phyloP scores from a whole-genome alignment of 2,329 filamentous ascomycete genomes.

The Calonectria henricotiae region DNA sequence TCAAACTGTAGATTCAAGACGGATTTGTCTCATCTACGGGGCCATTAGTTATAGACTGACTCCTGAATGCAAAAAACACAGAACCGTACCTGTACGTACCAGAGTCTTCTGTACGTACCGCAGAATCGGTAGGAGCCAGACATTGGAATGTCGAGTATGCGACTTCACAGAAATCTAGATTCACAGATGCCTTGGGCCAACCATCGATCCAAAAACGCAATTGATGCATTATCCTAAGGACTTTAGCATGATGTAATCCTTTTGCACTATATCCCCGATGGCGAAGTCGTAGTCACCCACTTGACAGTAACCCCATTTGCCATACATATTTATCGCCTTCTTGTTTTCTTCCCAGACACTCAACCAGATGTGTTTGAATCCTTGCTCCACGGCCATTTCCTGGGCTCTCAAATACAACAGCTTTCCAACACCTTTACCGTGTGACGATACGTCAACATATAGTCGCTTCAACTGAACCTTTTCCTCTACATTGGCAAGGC shows the following conservation, averaged over 20 bases:
- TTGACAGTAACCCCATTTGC: slow-evolving; percentile 59
- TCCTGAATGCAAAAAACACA: no score
- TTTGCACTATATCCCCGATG: slow-evolving; percentile 61
- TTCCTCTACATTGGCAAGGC: slow-evolving; percentile 53
- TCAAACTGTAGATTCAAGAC: not conserved
- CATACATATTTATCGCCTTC: slow-evolving; percentile 60
- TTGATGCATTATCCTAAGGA: not conserved
- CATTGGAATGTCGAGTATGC: no score
- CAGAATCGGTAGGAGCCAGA: no score
- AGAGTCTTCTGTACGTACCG: no score
- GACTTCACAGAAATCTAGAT: not conserved
- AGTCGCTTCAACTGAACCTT: slow-evolving; percentile 63
- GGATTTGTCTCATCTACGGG: not conserved
- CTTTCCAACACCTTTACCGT: slow-evolving; percentile 61
- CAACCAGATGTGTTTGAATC: slow-evolving; percentile 62
- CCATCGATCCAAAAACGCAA: not conserved
- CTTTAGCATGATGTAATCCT: slow-evolving; percentile 63
- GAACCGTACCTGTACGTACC: no score
- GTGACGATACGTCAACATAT: slow-evolving; percentile 58
- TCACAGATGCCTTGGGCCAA: not conserved
- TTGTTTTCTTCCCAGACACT: slow-evolving; percentile 67
- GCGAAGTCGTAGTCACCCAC: slow-evolving; percentile 63
- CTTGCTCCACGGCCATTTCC: slow-evolving; percentile 57
- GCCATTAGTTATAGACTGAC: no score
- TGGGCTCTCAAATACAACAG: slow-evolving; percentile 54